phyloP scores from a whole-genome alignment of 2,329 filamentous ascomycete species.

The Phyllosticta capitalensis region DNA sequence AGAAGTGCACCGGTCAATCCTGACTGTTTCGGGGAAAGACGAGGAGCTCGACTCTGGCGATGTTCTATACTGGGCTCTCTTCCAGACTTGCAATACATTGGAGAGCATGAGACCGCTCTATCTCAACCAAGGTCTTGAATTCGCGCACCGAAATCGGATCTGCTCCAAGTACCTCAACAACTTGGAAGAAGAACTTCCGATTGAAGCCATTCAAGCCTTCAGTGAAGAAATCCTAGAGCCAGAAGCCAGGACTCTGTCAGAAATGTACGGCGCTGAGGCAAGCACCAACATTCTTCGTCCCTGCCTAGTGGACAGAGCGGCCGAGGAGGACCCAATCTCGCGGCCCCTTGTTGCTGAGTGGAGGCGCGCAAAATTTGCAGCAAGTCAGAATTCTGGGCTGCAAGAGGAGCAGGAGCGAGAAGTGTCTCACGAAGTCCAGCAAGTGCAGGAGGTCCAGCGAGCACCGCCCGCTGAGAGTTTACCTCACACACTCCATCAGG shows the following conservation, averaged over 20 bases:
- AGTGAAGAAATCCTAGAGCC: conserved; percentile 23
- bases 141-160: neutral
- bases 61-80: neutral
- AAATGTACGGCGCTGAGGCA: conserved; percentile 40
- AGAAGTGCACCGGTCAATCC: conserved; percentile 42
- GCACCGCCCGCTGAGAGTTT: conserved; percentile 30
- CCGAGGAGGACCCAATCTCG: neutral
- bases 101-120: neutral
- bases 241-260: conserved; percentile 46
- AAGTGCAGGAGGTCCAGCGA: conserved; percentile 42
- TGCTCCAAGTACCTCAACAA: neutral
- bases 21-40: conserved; percentile 11
- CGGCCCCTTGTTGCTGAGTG: neutral
- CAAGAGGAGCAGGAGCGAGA: conserved; percentile 42
- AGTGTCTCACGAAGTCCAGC: conserved; percentile 46
- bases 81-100: neutral
- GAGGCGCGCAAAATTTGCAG: neutral
- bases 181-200: neutral
- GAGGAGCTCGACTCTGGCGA: neutral
- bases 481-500: neutral
- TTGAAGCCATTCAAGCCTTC: neutral
- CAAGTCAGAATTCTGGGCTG: neutral
- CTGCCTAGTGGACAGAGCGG: neutral
- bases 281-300: conserved; percentile 8
- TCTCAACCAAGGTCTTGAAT: conserved; percentile 1